Evolutionary conservation across 2,329 filamentous ascomycete species (phyloP), one percentile per base, ranked within the genome.

Genomic region (Mycosphaerella sp.): DNA sequence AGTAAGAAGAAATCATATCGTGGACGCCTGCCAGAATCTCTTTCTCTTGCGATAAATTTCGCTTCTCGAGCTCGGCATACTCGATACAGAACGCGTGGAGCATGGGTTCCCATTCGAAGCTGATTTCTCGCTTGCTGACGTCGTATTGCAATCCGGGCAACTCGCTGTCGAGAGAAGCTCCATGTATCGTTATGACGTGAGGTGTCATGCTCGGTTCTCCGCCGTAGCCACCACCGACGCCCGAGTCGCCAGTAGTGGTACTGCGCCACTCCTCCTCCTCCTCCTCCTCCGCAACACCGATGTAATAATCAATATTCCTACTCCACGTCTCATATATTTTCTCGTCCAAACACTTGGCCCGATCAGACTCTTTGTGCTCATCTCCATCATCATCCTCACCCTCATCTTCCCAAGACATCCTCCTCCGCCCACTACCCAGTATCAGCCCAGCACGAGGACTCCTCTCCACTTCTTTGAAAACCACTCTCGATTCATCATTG

Each of bases 31-130:
- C 29, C 10, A 29, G n/a, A 34, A 47, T 11, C 26, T 23, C 1
- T 10, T 14, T 11, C 41, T 4, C 9, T 2, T 21, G 4, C 5
- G 26, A 17, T 9, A 17, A 17, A 23, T 47, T 10, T 9, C 34
- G 26, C n/a, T 10, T 21, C 12, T 47, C 7, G 8, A 47, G 31
- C 45, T 47, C 31, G 10, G 45, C 45, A 17, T 47, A 38, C 21
- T 47, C 45, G 21, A 36, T 10, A 17, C 45, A 47, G 29, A 47
- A 47, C 8, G 45, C 45, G n/a, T 34, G 34, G 23, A 47, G 34
- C 45, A 47, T 47, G 7, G 31, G 7, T 32, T 47, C 45, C 45
- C 45, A 47, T 17, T 38, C 34, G 21, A 47, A 47, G 29, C 45
- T 47, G 26, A 47, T 47, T 14, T 47, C 45, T 12, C 45, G 26